Evolutionary conservation across 305 asterid genomes (phyloP), one percentile per base, ranked within the genome.

Genomic region (Solanum hybrid): DNA sequence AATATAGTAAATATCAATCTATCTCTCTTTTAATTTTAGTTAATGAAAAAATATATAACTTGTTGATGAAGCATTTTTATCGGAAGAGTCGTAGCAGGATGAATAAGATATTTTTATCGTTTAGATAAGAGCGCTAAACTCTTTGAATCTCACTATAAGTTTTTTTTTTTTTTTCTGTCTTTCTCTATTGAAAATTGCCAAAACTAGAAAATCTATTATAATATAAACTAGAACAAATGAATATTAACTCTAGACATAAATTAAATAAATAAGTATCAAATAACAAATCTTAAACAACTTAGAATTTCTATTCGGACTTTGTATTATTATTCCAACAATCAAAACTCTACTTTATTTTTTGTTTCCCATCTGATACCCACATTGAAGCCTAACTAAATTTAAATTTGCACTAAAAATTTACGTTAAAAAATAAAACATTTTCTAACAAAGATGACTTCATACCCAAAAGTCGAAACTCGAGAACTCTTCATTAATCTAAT

Each of bases 291-390:
- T 57, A 57, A 57, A 8, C 24, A 6, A 18, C 2, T 57, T 18
- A 57, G 0, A 57, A 6, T 57, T 57, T 18, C 24, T 57, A 18
- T 0, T 57, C 0, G 0, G 1, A 57, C 69, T 57, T 18, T 57
- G 24, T 0, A 57, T 18, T 16, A 16, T 18, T 57, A 18, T 57
- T 18, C 11, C 0, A 18, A 57, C 1, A 57, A 18, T 57, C 4
- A 57, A 57, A 57, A 57, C 67, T 57, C 67, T 18, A 2, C 42
- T 42, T 13, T 51, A 0, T 57, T 57, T 18, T 51, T 18, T 18
- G 0, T 6, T 57, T 57, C 0, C 0, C 2, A 57, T 57, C 10
- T 0, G 4, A 16, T 3, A 16, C 0, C 2, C 5, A 18, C 1
- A 7, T 1, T 18, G 4, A 0, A 57, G 11, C 0, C 24, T 18